A percentile compares a stretch with the other conserved stretches of the same genome.
Conservation (phyloP, 2,329 filamentous ascomycete species). For the Nemania sp. region DNA sequence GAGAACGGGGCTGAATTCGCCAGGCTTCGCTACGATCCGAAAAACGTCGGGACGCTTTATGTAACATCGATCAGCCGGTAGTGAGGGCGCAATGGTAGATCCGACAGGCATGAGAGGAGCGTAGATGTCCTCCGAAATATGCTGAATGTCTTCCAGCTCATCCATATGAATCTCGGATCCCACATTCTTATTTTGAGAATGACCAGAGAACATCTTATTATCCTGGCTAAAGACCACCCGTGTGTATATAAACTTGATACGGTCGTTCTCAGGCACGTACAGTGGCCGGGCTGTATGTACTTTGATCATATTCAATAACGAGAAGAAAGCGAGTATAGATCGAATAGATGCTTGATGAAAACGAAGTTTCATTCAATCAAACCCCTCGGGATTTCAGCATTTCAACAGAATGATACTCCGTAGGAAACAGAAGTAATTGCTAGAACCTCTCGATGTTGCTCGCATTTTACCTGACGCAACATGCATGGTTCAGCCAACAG, state of each 20-base stretch:
- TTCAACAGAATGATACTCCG: no score
- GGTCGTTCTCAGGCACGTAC: not conserved
- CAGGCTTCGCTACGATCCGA: not conserved
- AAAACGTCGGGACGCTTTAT: not conserved
- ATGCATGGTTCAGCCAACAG: no score
- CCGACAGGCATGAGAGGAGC: not conserved
- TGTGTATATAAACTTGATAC: not conserved
- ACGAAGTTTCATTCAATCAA: no score
- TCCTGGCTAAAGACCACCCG: not conserved
- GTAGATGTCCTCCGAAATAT: not conserved
- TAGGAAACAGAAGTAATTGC: no score
- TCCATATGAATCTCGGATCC: not conserved
- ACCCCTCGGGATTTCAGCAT: no score
- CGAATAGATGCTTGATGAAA: no score
- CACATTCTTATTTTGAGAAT: not conserved
- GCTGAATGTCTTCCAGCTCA: not conserved
- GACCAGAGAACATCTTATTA: not conserved
- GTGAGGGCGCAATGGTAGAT: not conserved
- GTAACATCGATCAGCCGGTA: not conserved
- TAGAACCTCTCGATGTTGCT: no score
- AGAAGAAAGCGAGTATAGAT: no score
- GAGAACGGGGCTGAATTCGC: not conserved
- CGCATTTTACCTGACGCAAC: no score
- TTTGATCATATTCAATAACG: not conserved
- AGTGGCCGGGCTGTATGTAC: not conserved